Evolutionary conservation across 257 asterid species (phyloP), one percentile per base, ranked within the genome.

Genomic region (Schizonepeta tenuifolia): DNA sequence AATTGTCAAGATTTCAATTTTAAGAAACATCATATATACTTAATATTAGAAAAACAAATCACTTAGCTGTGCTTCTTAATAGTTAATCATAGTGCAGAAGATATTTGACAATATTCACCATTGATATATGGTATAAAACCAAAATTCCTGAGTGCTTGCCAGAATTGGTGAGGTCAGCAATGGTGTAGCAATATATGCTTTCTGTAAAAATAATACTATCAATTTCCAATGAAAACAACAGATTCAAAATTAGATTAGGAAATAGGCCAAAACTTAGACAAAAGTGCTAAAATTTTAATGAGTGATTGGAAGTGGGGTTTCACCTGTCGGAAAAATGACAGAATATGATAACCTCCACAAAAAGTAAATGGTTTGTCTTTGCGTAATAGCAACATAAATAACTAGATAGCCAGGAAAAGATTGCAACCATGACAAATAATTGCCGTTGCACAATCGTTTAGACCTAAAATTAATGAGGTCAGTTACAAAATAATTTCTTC

Each of bases 271-370:
- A 31, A 28, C 22, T 51, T 7, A 51, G 57, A 18, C 26, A 18
- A 51, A 51, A 51, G 26, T 51, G 57, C 56, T 50, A 0, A 7
- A 2, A n/a, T 17, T 51, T 9, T 51, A 8, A 51, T 17, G 57
- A 51, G 22, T 51, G 57, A 51, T 51, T 60, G 47, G 15, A 18
- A 35, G 66, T 60, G 66, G 66, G 66, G 46, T 59, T 59, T 33
- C 66, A 33, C 55, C 21, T 49, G 51, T 49, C 22, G 3, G 44
- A 14, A 31, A 28, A 58, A 22, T 28, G 47, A 60, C 66, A 35
- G 65, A 13, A 59, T 60, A 62, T 8, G 50, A 20, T 62, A 11
- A 40, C 69, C 67, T 64, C 69, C 72, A 15, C 33, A 49, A 67
- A 31, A 49, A 49, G 72, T 9, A 47, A 46, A 67, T 31, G 6